Evolutionary conservation across 2,329 filamentous ascomycete species (phyloP).

Genomic region (Eutypa lata): DNA sequence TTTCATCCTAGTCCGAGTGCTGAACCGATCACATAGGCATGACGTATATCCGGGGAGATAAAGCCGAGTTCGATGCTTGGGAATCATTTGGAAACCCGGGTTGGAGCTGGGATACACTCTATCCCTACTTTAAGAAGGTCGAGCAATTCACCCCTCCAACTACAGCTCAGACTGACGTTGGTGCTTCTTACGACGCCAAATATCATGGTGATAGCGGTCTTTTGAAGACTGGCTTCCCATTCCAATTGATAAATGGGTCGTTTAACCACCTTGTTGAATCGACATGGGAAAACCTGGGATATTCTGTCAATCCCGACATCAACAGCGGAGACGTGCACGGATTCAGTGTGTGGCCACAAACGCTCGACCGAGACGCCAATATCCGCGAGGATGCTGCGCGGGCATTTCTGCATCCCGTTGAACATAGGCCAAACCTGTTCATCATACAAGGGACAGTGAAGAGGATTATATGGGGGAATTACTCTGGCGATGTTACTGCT

Average conservation of each 20-base stretch:
- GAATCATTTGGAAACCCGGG: constrained; percentile 39
- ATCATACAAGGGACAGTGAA: constrained; percentile 36
- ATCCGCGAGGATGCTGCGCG: constrained; percentile 38
- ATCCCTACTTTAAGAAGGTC: constrained; percentile 44
- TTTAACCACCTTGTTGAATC: constrained; percentile 26
- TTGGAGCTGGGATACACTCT: constrained; percentile 43
- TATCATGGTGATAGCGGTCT: constrained; percentile 34
- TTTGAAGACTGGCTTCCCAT: constrained; percentile 35
- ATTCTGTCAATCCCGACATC: constrained; percentile 33
- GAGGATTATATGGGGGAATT: constrained; percentile 26
- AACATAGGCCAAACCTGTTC: constrained; percentile 34
- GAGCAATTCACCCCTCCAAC: constrained; percentile 34
- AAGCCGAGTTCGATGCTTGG: constrained; percentile 41
- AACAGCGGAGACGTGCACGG: constrained; percentile 38
- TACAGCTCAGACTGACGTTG: constrained; percentile 29
- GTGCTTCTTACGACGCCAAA: constrained; percentile 30
- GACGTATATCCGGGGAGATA: constrained; percentile 43
- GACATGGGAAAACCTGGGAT: constrained; percentile 31
- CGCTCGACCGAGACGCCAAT: constrained; percentile 34
- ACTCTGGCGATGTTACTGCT: constrained; percentile 17
- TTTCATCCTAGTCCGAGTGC: constrained; percentile 5
- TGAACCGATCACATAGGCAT: constrained; percentile 30
- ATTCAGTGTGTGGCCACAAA: constrained; percentile 36
- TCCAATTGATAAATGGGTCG: constrained; percentile 30
- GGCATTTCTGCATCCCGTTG: constrained; percentile 39